Conservation (phyloP, 139 green algal genomes). For the Tetraselmis striata region DNA sequence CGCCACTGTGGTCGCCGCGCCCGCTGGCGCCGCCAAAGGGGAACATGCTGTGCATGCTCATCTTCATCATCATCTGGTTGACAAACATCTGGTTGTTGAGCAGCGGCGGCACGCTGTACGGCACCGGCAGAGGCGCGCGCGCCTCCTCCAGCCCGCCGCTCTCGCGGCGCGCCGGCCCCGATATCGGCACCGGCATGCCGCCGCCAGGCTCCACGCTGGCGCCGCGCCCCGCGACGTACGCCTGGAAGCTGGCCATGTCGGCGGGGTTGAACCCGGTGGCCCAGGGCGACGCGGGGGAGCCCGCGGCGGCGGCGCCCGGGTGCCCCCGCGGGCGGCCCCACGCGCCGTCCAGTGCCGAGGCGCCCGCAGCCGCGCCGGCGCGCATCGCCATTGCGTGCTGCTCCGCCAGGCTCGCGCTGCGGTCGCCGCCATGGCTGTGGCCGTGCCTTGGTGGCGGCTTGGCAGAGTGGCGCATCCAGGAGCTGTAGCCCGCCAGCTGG, state of each 20-base stretch:
- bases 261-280: not conserved
- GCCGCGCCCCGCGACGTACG: not conserved
- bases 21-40: no score
- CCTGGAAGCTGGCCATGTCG: not conserved
- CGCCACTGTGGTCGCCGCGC: no score
- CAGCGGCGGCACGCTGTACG: not conserved
- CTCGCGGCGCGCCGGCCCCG: no score
- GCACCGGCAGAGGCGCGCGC: not conserved
- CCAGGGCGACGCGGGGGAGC: not conserved
- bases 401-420: no score
- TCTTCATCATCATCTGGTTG: not conserved
- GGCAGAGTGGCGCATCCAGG: not conserved
- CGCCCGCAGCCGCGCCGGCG: no score
- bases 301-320: no score
- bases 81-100: not conserved
- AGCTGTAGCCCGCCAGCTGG: not conserved
- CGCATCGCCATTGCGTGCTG: not conserved
- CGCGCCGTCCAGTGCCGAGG: not conserved
- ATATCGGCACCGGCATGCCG: no score
- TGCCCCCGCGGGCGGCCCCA: no score
- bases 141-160: no score
- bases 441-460: not conserved
- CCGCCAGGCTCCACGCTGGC: no score
- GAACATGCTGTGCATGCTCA: not conserved
- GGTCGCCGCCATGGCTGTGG: no score